Base-by-base conservation (phyloP, 352 stramenopile species). In the Phytopythium mirpurense region DNA sequence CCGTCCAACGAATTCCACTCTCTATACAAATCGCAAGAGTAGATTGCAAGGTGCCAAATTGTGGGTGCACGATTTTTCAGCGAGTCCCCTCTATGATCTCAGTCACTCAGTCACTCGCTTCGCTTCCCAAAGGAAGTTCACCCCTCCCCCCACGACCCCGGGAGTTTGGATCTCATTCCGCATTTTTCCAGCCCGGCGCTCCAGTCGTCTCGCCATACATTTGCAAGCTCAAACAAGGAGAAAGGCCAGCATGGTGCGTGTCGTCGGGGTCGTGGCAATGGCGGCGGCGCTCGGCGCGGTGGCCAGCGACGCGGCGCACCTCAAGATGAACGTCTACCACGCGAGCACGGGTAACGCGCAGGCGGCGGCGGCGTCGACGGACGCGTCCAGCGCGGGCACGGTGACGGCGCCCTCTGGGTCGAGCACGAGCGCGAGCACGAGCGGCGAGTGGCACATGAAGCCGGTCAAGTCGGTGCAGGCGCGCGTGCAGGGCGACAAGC, bases 391-490 rank as follows among this genome's bases (percentile, higher is more conserved):
- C 5, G 24, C 43, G 43, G 43, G 24, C 23, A 26, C 45, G 27
- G n/a, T 31, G 2, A 31, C 29, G 29, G n/a, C 45, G 27, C 14
- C 26, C 16, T 29, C 27, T 2, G 41, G 11, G 41, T 41, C 45
- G 6, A 29, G 5, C 44, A 24, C 44, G 27, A 24, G 14, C 6
- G 27, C 44, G 29, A 51, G 16, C 29, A 40, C 45, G 45, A 64
- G 12, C 45, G 47, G 42, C 29, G 49, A 38, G 27, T 88, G 71
- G 65, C 47, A 65, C 45, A 86, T 88, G 68, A 70, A 62, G 35
- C 42, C 64, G 21, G 68, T 91, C 14, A 68, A 47, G 14, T 60
- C 68, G 14, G 67, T 89, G 32, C 74, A 88, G 27, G 78, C 75
- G 15, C 81, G 81, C 19, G 73, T 88, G 8, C 66, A 88, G 57